These are phyloP conservation scores for Penicillium italicum DNA, from an alignment of 2,329 filamentous ascomycete genomes.

Conservation along the genomic window DNA sequence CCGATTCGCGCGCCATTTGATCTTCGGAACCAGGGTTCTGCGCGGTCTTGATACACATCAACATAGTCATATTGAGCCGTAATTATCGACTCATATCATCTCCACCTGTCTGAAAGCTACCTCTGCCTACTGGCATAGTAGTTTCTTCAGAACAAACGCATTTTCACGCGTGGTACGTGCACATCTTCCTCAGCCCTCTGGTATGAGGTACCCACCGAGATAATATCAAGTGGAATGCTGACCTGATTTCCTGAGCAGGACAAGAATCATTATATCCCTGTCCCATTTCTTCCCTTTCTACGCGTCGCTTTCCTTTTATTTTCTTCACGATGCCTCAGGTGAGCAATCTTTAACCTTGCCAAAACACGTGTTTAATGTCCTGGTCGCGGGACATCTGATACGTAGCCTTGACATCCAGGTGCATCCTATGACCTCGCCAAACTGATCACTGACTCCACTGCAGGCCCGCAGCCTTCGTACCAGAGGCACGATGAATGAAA, in stretches of 20 bases:
- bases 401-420: background rate
- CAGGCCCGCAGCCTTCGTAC: conserved; percentile 68
- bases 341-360: conserved; percentile 32
- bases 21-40: conserved; percentile 23
- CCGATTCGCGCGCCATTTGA: conserved; percentile 17
- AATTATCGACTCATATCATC: conserved; percentile 26
- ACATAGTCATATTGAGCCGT: conserved; percentile 24
- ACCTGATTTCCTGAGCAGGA: conserved; percentile 29
- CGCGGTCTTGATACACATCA: conserved; percentile 22
- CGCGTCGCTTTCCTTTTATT: conserved; percentile 20
- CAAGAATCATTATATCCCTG: conserved; percentile 27
- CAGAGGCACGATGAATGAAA: conserved; percentile 81
- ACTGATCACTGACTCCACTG: conserved; percentile 9
- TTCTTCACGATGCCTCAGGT: conserved; percentile 55
- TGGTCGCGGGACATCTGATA: background rate
- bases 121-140: conserved; percentile 21
- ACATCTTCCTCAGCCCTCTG: conserved; percentile 26
- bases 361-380: conserved; percentile 22
- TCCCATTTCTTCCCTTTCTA: conserved; percentile 22
- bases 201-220: conserved; percentile 33
- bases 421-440: background rate
- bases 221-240: conserved; percentile 37
- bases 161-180: conserved; percentile 41
- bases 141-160: conserved; percentile 24
- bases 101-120: conserved; percentile 16